phyloP scores from a whole-genome alignment of 257 asterid species.

The Gentiana straminea region DNA sequence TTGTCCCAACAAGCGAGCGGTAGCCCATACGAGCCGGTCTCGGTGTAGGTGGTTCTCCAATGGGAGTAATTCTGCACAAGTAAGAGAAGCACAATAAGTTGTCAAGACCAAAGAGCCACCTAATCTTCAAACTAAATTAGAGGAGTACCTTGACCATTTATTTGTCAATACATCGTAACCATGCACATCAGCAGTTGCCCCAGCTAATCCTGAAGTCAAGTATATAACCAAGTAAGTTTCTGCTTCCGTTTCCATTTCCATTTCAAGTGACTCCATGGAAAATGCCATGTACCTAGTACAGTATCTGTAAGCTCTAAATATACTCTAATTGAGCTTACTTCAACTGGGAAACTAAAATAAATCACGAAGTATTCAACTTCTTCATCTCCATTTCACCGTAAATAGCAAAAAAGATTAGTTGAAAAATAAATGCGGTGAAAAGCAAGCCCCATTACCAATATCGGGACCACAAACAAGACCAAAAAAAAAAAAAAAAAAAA shows the following conservation, averaged over 20 bases:
- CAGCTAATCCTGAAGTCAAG: conserved; percentile 81
- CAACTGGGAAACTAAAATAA: too few species aligned
- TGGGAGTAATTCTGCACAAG: conserved; percentile 72
- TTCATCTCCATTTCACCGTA: too few species aligned
- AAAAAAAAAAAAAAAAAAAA: background rate
- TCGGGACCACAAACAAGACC: background rate
- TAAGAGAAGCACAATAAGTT: conserved; percentile 6
- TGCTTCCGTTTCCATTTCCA: too few species aligned
- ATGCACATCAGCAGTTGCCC: conserved; percentile 98
- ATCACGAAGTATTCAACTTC: too few species aligned
- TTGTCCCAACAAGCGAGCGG: conserved; percentile 98
- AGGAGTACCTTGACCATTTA: conserved; percentile 88
- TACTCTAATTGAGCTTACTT: too few species aligned
- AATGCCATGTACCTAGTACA: too few species aligned
- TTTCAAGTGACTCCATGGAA: too few species aligned
- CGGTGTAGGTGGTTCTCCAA: conserved; percentile 99
- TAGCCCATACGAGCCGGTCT: conserved; percentile 98
- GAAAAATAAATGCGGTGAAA: too few species aligned
- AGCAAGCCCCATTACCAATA: too few species aligned
- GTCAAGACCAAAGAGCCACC: too few species aligned
- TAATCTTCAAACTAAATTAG: background rate
- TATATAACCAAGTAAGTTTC: conserved; percentile 7
- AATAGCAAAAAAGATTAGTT: too few species aligned
- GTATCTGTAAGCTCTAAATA: too few species aligned
- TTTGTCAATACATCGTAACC: conserved; percentile 79